Evolutionary conservation across 164 flowering plant species (phyloP).

Genomic region (Pachysandra terminalis): DNA sequence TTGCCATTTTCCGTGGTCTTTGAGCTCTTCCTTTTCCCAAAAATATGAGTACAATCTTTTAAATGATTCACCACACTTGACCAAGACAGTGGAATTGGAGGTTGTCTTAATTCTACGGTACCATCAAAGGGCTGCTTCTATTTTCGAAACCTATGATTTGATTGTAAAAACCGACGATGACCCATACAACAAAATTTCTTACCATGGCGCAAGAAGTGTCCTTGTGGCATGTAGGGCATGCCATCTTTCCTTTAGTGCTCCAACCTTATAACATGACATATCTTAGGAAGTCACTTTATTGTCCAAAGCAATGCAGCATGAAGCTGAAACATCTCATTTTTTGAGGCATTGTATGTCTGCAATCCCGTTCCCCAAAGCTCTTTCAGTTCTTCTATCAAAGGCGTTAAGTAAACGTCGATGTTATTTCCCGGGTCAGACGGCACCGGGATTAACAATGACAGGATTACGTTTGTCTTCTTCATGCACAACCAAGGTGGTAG

Average conservation of each 20-base stretch:
- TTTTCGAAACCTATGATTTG: background rate
- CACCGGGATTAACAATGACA: conserved; percentile 12
- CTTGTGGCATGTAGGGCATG: conserved; percentile 15
- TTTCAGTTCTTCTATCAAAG: conserved; percentile 17
- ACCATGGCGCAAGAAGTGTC: background rate
- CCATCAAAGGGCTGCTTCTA: conserved; percentile 5
- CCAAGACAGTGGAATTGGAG: background rate
- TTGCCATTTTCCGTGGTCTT: background rate
- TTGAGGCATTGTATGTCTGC: conserved; percentile 14
- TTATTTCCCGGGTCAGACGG: conserved; percentile 9
- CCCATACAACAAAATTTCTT: conserved; percentile 15
- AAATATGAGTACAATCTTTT: background rate
- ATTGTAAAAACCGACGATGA: conserved; percentile 13
- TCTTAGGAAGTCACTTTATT: conserved; percentile 20
- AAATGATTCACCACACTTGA: background rate
- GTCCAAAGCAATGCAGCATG: conserved; percentile 19
- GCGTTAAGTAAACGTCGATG: conserved; percentile 19
- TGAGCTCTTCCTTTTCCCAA: background rate
- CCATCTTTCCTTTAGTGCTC: conserved; percentile 7
- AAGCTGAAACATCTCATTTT: conserved; percentile 4
- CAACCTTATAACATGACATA: conserved; percentile 16
- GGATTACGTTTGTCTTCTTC: conserved; percentile 10
- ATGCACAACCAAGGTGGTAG: conserved; percentile 16
- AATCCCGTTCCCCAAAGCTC: conserved; percentile 5
- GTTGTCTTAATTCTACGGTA: background rate